Evolutionary conservation across 306 rosid genomes (phyloP).

Genomic region (Cucumis cinereus): DNA sequence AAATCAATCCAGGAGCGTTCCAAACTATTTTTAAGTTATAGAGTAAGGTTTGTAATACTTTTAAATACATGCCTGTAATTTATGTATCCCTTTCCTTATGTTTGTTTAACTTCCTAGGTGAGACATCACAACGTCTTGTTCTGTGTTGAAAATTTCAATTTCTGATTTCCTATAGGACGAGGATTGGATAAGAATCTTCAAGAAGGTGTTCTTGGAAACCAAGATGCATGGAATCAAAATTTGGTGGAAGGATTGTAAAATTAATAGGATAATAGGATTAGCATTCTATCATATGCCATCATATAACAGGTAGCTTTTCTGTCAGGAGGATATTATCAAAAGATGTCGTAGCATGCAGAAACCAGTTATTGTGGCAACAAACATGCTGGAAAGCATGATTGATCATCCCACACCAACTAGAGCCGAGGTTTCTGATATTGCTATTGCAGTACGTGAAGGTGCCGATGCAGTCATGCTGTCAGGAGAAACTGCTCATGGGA

Average conservation of each 20-base stretch:
- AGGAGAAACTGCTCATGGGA: slow-evolving; percentile 99
- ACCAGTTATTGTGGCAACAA: slow-evolving; percentile 95
- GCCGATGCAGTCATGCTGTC: slow-evolving; percentile 98
- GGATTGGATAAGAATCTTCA: neutral
- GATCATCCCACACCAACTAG: slow-evolving; percentile 92
- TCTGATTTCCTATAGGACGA: neutral
- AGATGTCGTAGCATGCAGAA: slow-evolving; percentile 74
- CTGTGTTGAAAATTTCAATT: neutral
- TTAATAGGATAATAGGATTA: neutral
- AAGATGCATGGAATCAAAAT: neutral
- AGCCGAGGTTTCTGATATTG: slow-evolving; percentile 95
- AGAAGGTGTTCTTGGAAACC: neutral
- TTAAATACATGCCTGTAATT: neutral
- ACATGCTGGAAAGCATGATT: slow-evolving; percentile 99
- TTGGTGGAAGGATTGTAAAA: neutral
- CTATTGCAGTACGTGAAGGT: slow-evolving; percentile 90
- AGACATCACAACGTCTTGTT: neutral
- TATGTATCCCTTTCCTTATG: neutral
- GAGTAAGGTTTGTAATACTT: neutral
- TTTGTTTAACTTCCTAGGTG: neutral
- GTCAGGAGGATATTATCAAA: slow-evolving; percentile 77
- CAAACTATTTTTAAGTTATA: neutral
- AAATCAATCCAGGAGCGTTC: neutral
- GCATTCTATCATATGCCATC: neutral
- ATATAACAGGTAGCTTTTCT: neutral